phyloP scores from a whole-genome alignment of 2,329 filamentous ascomycete species.

The Neofusicoccum laricinum region DNA sequence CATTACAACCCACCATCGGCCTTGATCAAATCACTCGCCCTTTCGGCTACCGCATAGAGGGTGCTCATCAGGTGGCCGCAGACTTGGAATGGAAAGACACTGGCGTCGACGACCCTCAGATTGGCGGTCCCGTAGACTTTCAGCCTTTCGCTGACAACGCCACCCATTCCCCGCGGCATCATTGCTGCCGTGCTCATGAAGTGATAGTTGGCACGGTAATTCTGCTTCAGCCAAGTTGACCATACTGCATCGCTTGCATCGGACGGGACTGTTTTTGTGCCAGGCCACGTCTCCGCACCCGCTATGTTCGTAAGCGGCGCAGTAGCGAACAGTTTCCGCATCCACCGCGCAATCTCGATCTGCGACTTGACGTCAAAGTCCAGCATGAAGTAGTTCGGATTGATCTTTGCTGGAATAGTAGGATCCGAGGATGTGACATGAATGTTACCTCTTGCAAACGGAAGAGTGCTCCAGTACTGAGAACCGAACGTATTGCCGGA shows the following conservation, averaged over 20 bases:
- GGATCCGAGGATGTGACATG: slow-evolving; percentile 41
- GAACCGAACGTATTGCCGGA: not conserved
- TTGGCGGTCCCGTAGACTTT: slow-evolving; percentile 32
- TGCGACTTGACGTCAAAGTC: slow-evolving; percentile 43
- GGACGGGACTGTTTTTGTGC: slow-evolving; percentile 23
- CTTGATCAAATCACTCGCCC: slow-evolving; percentile 30
- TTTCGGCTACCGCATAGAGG: slow-evolving; percentile 34
- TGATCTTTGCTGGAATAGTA: slow-evolving; percentile 36
- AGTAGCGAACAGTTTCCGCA: slow-evolving; percentile 31
- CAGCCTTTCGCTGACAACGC: slow-evolving; percentile 25
- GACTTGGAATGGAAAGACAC: slow-evolving; percentile 31
- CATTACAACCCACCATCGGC: slow-evolving; percentile 10
- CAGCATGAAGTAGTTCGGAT: slow-evolving; percentile 43
- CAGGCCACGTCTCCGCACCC: slow-evolving; percentile 20
- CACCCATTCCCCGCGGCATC: slow-evolving; percentile 31
- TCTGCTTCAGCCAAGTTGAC: slow-evolving; percentile 20
- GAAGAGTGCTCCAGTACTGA: slow-evolving; percentile 6
- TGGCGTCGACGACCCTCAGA: slow-evolving; percentile 30
- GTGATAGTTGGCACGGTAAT: slow-evolving; percentile 30
- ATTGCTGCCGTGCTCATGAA: slow-evolving; percentile 31
- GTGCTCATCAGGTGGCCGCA: slow-evolving; percentile 28
- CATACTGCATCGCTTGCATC: slow-evolving; percentile 18
- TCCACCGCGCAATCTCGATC: slow-evolving; percentile 28
- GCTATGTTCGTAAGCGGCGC: slow-evolving; percentile 28
- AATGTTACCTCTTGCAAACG: slow-evolving; percentile 32